These are phyloP conservation scores for Solanum paucissectum DNA, from an alignment of 257 asterid species.

Conservation along the genomic window DNA sequence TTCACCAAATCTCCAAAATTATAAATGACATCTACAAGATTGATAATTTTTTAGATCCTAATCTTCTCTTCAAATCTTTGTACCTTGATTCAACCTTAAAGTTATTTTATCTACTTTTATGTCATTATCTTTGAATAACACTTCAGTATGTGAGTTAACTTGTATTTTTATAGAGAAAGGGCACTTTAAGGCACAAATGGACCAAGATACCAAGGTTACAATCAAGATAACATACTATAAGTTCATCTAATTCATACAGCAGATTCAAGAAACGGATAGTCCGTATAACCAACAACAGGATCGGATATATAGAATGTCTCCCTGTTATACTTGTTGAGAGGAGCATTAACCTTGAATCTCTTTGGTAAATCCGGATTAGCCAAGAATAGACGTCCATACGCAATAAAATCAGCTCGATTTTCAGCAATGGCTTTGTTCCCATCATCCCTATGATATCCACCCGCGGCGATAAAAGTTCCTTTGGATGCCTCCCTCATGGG, in stretches of 20 bases:
- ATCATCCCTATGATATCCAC: conserved; percentile 47
- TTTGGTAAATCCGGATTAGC: conserved; percentile 63
- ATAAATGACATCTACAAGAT: neutral
- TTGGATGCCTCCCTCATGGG: conserved; percentile 53
- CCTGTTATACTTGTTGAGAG: conserved; percentile 48
- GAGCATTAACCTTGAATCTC: conserved; percentile 43
- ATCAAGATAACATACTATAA: neutral
- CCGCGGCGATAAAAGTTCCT: conserved; percentile 59
- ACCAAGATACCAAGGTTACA: neutral
- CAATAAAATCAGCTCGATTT: conserved; percentile 47
- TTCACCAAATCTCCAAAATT: neutral
- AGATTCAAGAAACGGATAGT: conserved; percentile 59
- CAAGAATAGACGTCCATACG: conserved; percentile 49
- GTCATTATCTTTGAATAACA: too few relatives aligned
- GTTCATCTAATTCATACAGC: neutral
- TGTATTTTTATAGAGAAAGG: neutral
- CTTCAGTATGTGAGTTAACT: neutral
- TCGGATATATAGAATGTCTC: conserved; percentile 40
- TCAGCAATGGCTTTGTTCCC: conserved; percentile 51
- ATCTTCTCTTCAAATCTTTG: neutral
- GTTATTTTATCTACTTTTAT: too few relatives aligned
- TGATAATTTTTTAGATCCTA: neutral
- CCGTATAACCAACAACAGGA: conserved; percentile 65
- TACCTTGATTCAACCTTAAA: neutral
- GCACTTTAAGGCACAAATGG: neutral